phyloP scores from a whole-genome alignment of 83 land plant genomes.

The Larix sibirica region DNA sequence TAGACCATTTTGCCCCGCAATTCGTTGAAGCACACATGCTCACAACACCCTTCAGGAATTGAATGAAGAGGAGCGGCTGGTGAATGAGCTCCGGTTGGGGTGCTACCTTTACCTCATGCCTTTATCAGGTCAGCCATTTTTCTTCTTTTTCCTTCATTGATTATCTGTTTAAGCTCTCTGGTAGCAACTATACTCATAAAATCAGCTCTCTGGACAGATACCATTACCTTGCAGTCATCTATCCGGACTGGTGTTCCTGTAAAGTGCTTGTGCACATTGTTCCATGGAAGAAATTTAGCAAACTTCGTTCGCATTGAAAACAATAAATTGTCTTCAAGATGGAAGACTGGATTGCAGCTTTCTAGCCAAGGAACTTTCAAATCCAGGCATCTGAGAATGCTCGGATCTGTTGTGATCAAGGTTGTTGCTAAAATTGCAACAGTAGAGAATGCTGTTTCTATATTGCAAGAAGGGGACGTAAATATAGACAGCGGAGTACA shows the following conservation, averaged over 20 bases:
- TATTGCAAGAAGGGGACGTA: constrained; percentile 16
- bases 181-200: too few relatives aligned
- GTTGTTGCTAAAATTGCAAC: not conserved
- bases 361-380: not conserved
- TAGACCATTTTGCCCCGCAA: too few relatives aligned
- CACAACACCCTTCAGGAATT: too few relatives aligned
- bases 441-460: constrained; percentile 7
- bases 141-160: too few relatives aligned
- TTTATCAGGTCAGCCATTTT: too few relatives aligned
- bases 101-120: too few relatives aligned
- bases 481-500: not conserved
- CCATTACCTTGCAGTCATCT: constrained; percentile 31
- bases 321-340: constrained; percentile 21
- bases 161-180: too few relatives aligned
- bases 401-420: not conserved
- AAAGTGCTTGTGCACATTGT: constrained; percentile 11
- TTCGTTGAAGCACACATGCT: too few relatives aligned
- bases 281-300: constrained; percentile 16
- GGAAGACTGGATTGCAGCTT: constrained; percentile 15
- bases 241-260: constrained; percentile 12
- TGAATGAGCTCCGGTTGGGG: too few relatives aligned
- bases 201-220: constrained; percentile 26
- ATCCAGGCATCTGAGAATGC: not conserved
- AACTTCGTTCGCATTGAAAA: constrained; percentile 7
- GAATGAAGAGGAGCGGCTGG: too few relatives aligned